Evolutionary conservation across 495 filamentous ascomycete species (phyloP), one percentile per base, ranked within the genome.

Genomic region (Lepraria neglecta): DNA sequence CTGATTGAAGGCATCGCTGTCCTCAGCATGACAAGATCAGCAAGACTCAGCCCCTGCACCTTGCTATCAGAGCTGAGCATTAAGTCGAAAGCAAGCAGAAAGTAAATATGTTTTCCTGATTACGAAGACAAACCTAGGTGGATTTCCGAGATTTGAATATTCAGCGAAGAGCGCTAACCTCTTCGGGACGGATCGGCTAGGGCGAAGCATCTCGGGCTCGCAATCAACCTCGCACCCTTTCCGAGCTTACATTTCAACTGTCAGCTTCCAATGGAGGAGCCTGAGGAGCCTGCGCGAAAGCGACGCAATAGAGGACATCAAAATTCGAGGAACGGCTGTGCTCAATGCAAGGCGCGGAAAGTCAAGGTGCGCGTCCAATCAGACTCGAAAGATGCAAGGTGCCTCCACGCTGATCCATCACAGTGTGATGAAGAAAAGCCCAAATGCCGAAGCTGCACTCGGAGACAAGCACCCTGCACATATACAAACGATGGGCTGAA

Each of bases 321-420:
- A 38, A 84, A 84, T 64, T 84, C 81, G 14, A 76, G 80, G 44
- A 76, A 75, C 63, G 82, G 82, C 6, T 85, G 82, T 61, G 73
- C 77, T 40, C 78, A 82, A 63, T 85, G 82, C 68, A 84, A 84
- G 68, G 74, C 75, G 58, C 70, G 82, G 28, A 79, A 80, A 50
- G 78, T 83, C 67, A 82, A 81, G 76, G 81, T 80, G 57, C 60
- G 70, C 45, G 28, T 52, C 47, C 38, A 2, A 42, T 21, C 47
- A 3, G 1, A 24, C n/a, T 33, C n/a, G 21, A 12, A 12, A 28
- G 53, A 19, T 40, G 31, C 27, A 4, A 3, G 40, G 10, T 30
- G 30, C 33, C 24, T 38, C 14, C 30, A 55, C 31, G 17, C 38
- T 61, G 14, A 52, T 11, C 19, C 21, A 14, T 35, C 35, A 53